phyloP scores from a whole-genome alignment of 257 asterid genomes.

The Solanum chaucha region DNA sequence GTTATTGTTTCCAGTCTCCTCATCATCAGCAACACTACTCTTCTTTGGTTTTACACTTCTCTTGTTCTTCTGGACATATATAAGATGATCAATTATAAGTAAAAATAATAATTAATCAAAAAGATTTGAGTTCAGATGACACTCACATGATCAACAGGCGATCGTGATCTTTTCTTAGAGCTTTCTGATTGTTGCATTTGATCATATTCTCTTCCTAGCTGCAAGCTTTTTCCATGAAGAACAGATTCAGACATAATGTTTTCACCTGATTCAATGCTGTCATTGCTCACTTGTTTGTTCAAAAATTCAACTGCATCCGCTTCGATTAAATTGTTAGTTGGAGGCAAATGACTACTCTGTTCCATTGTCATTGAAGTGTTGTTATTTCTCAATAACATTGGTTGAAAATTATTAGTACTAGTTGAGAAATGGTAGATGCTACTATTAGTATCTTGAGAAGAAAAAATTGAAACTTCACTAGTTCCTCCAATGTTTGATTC shows the following conservation, averaged over 20 bases:
- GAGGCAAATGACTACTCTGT: neutral
- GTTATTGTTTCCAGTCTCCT: conserved; percentile 3
- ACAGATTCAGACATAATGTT: conserved; percentile 5
- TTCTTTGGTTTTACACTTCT: conserved; percentile 19
- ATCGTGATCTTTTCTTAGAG: conserved; percentile 37
- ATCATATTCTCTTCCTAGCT: conserved; percentile 1
- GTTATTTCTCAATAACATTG: neutral
- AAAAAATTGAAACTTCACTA: conserved; percentile 7
- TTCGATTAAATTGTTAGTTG: conserved; percentile 7
- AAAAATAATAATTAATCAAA: neutral
- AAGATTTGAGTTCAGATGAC: neutral
- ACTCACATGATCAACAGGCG: conserved; percentile 13
- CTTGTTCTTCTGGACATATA: conserved; percentile 30
- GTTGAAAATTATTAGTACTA: conserved; percentile 10
- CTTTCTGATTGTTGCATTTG: conserved; percentile 2
- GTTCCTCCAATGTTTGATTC: conserved; percentile 13
- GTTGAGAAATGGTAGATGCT: conserved; percentile 27
- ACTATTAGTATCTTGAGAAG: conserved; percentile 5
- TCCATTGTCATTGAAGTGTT: conserved; percentile 9
- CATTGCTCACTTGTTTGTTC: conserved; percentile 30
- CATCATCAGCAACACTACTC: conserved; percentile 13
- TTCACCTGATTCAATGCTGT: conserved; percentile 15
- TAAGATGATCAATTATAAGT: neutral
- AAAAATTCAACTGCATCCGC: conserved; percentile 14
- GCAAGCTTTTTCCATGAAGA: neutral